Evolutionary conservation across 805 yeast species (phyloP).

Genomic region (Candida coleopterorum): DNA sequence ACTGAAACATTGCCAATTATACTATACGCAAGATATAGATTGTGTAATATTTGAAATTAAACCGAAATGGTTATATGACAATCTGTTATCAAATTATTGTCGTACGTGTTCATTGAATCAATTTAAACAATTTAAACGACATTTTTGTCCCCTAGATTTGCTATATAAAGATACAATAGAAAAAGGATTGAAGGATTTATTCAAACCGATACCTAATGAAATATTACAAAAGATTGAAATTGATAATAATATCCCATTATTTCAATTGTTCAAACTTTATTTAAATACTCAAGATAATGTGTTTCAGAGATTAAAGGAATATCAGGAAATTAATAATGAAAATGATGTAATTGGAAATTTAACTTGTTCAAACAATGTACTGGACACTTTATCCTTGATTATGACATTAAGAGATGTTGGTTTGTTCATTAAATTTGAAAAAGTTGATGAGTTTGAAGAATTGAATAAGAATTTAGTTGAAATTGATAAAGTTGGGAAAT

Average conservation of each 20-base stretch:
- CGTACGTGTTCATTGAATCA: conserved; percentile 54
- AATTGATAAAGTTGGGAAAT: conserved; percentile 21
- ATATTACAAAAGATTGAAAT: conserved; percentile 16
- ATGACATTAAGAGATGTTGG: conserved; percentile 61
- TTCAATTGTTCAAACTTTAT: conserved; percentile 28
- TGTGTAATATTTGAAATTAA: conserved; percentile 45
- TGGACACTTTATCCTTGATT: conserved; percentile 33
- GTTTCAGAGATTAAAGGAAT: conserved; percentile 29
- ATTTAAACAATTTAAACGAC: conserved; percentile 24
- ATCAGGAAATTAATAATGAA: conserved; percentile 29
- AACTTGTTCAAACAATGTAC: conserved; percentile 33
- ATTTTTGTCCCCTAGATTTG: conserved; percentile 47
- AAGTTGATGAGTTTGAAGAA: conserved; percentile 22
- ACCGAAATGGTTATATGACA: conserved; percentile 58
- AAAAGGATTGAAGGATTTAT: conserved; percentile 31
- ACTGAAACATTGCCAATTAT: conserved; percentile 35
- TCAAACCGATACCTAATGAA: conserved; percentile 17
- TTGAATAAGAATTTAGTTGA: conserved; percentile 22
- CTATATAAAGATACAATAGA: conserved; percentile 26
- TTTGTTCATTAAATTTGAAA: conserved; percentile 39
- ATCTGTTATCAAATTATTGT: conserved; percentile 41
- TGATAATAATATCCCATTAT: conserved; percentile 20
- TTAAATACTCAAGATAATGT: conserved; percentile 25
- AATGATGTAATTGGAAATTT: conserved; percentile 28
- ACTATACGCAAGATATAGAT: conserved; percentile 7